A percentile compares a stretch with the other conserved stretches of the same genome.
Evolutionary conservation across 23 red algal species (phyloP).

Genomic region (Cyanidium caldarium): DNA sequence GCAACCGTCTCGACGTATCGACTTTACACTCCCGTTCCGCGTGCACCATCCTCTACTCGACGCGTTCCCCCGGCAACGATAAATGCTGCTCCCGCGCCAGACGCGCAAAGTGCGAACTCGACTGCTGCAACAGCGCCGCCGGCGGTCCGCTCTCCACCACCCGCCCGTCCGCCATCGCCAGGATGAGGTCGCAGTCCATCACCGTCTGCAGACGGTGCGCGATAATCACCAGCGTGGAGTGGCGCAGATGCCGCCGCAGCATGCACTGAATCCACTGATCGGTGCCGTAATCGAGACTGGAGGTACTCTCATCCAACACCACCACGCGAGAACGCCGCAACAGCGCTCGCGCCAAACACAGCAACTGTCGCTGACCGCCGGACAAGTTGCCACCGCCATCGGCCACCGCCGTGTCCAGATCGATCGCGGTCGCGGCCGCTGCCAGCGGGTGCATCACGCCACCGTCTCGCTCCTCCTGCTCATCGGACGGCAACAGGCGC

Average conservation of each 20-base stretch:
- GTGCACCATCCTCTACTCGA: too few relatives aligned
- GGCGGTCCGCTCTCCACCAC: slow-evolving; percentile 59
- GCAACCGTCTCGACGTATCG: too few relatives aligned
- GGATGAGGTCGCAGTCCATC: slow-evolving; percentile 56
- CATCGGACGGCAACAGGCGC: background rate
- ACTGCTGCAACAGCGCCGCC: slow-evolving; percentile 19
- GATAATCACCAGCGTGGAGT: slow-evolving; percentile 48
- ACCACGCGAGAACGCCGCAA: slow-evolving; percentile 33
- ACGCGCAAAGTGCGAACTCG: background rate
- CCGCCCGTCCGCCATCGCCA: slow-evolving; percentile 65
- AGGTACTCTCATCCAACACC: slow-evolving; percentile 82
- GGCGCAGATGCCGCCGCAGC: slow-evolving; percentile 28
- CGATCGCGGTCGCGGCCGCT: background rate
- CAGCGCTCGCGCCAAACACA: slow-evolving; percentile 62
- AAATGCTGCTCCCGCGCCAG: background rate
- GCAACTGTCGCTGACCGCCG: slow-evolving; percentile 67
- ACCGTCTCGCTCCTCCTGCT: background rate
- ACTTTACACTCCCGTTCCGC: too few relatives aligned
- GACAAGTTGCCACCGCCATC: slow-evolving; percentile 49
- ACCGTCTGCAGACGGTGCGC: slow-evolving; percentile 76
- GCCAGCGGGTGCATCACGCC: too few relatives aligned
- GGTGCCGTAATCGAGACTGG: slow-evolving; percentile 36
- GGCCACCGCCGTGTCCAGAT: slow-evolving; percentile 34
- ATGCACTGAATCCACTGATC: slow-evolving; percentile 51
- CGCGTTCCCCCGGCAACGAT: too few relatives aligned